These are phyloP conservation scores for Podospora didyma DNA, from an alignment of 495 filamentous ascomycete genomes.

Conservation along the genomic window DNA sequence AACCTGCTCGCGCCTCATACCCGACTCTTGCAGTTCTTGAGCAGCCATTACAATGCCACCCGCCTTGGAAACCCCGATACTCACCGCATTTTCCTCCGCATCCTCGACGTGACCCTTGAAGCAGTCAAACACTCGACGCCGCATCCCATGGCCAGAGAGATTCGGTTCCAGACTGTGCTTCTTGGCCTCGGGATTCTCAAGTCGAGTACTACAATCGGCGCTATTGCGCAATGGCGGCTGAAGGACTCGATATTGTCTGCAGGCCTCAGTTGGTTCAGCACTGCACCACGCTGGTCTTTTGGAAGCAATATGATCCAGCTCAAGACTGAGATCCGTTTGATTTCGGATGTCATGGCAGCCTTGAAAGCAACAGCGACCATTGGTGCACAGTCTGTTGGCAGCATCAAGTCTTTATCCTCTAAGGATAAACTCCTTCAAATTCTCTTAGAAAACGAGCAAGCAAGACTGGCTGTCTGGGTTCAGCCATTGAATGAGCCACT, in stretches of 20 bases:
- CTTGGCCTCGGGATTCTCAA: slow-evolving; percentile 74
- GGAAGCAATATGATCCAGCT: slow-evolving; percentile 90
- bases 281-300: slow-evolving; percentile 86
- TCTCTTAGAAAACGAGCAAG: slow-evolving; percentile 80
- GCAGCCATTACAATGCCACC: slow-evolving; percentile 89
- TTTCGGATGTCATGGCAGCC: slow-evolving; percentile 67
- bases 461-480: slow-evolving; percentile 84
- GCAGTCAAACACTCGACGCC: slow-evolving; percentile 63
- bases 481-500: slow-evolving; percentile 68
- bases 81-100: slow-evolving; percentile 72
- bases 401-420: slow-evolving; percentile 60
- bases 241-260: slow-evolving; percentile 87
- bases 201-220: slow-evolving; percentile 59
- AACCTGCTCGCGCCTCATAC: slow-evolving; percentile 81
- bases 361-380: slow-evolving; percentile 55
- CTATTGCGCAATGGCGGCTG: slow-evolving; percentile 62
- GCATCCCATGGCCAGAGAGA: slow-evolving; percentile 86
- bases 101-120: slow-evolving; percentile 70
- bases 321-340: slow-evolving; percentile 81
- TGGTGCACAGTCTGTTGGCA: slow-evolving; percentile 48
- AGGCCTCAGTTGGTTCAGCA: slow-evolving; percentile 81
- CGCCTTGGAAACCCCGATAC: slow-evolving; percentile 74
- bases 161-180: slow-evolving; percentile 81
- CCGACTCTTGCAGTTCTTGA: slow-evolving; percentile 80
- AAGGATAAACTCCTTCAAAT: slow-evolving; percentile 78